phyloP scores from a whole-genome alignment of 257 asterid species.

The Orobanche coerulescens region DNA sequence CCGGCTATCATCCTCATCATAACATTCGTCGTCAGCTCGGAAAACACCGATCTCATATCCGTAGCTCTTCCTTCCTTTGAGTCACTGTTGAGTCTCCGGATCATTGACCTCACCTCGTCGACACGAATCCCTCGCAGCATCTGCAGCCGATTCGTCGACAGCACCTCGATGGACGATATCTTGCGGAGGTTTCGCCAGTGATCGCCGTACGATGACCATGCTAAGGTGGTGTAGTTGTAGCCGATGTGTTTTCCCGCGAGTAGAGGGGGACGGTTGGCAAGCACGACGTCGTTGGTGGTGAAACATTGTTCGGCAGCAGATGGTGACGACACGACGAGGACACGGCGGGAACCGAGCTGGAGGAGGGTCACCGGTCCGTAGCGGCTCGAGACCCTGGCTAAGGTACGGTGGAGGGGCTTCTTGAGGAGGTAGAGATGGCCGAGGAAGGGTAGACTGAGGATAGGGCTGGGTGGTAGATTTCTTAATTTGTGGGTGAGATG shows the following conservation, averaged over 20 bases:
- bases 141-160: slow-evolving; percentile 45
- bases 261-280: slow-evolving; percentile 46
- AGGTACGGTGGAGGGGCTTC: slow-evolving; percentile 45
- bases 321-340: slow-evolving; percentile 62
- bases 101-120: slow-evolving; percentile 28
- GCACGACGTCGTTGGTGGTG: slow-evolving; percentile 43
- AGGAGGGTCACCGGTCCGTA: slow-evolving; percentile 54
- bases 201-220: slow-evolving; percentile 41
- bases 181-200: slow-evolving; percentile 59
- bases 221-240: slow-evolving; percentile 32
- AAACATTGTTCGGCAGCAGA: slow-evolving; percentile 48
- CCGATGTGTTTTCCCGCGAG: slow-evolving; percentile 38
- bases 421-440: slow-evolving; percentile 64
- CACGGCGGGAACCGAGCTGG: slow-evolving; percentile 53
- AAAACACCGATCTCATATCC: slow-evolving; percentile 16
- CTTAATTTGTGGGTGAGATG: slow-evolving; percentile 28
- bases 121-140: slow-evolving; percentile 27
- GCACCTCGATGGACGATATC: slow-evolving; percentile 32
- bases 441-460: slow-evolving; percentile 37
- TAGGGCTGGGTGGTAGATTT: slow-evolving; percentile 58
- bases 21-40: slow-evolving; percentile 36
- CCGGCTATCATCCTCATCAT: slow-evolving; percentile 68
- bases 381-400: slow-evolving; percentile 40
- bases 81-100: slow-evolving; percentile 28
- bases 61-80: too few species aligned